phyloP scores from a whole-genome alignment of 2,329 filamentous ascomycete species.

The Hymenoscyphus infarciens region DNA sequence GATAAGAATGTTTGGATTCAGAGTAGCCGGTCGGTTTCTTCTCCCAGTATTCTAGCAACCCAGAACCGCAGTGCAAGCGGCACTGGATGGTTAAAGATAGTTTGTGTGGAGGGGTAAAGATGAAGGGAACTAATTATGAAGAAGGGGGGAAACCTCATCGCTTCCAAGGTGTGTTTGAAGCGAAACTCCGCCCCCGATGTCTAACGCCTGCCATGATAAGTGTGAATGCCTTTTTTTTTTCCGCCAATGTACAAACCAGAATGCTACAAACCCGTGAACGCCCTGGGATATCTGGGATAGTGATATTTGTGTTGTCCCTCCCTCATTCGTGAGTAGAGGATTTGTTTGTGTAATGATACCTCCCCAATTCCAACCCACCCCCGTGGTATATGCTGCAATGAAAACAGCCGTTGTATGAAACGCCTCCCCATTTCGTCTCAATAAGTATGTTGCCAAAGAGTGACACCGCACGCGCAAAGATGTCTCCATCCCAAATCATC shows the following conservation, averaged over 20 bases:
- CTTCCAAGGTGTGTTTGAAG: background rate
- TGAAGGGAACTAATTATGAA: background rate
- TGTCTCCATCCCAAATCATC: background rate
- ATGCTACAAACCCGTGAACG: background rate
- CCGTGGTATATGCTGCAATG: constrained; percentile 1
- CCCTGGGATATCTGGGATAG: background rate
- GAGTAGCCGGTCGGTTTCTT: background rate
- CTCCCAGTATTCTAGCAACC: constrained; percentile 1
- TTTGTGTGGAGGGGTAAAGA: background rate
- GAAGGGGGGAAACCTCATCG: background rate
- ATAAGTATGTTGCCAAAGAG: background rate
- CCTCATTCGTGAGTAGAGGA: background rate
- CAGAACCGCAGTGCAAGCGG: background rate
- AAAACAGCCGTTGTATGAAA: background rate
- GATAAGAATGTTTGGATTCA: background rate
- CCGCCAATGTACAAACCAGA: background rate
- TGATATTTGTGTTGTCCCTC: background rate
- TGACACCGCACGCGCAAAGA: background rate
- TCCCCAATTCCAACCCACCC: background rate
- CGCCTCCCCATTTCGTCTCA: background rate
- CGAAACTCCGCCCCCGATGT: background rate
- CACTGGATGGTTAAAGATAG: background rate
- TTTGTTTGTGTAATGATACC: background rate
- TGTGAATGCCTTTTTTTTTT: background rate
- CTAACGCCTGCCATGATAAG: background rate